Percentiles rank a stretch among this genome's conserved stretches.
phyloP scores from a whole-genome alignment of 352 stramenopile species.

The Phytophthora meadii region DNA sequence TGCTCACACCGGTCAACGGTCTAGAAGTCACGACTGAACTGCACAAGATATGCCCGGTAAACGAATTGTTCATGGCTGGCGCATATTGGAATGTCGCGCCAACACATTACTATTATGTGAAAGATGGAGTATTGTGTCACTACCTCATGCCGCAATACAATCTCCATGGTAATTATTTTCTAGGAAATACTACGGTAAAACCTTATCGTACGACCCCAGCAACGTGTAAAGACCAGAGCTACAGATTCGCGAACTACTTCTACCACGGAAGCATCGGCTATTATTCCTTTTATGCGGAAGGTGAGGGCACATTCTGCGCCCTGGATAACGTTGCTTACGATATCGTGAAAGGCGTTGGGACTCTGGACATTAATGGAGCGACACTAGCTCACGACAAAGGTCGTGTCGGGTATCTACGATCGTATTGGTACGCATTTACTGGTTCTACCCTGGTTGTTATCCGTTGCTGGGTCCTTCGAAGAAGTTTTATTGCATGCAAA shows the following conservation, averaged over 20 bases:
- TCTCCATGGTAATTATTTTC: constrained; percentile 9
- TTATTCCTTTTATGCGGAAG: constrained; percentile 20
- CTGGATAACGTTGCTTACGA: constrained; percentile 17
- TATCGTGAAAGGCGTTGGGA: constrained; percentile 15
- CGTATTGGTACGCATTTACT: constrained; percentile 19
- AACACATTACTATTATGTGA: constrained; percentile 10
- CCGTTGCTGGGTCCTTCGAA: constrained; percentile 4
- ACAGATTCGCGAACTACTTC: constrained; percentile 8
- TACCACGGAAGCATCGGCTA: constrained; percentile 13
- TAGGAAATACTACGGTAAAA: constrained; percentile 4
- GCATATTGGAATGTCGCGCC: constrained; percentile 25
- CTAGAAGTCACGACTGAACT: constrained; percentile 1
- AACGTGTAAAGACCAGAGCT: constrained; percentile 1
- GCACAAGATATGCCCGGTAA: constrained; percentile 12
- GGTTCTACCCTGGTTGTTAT: constrained; percentile 3
- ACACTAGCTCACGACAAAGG: constrained; percentile 9
- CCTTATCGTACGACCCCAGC: constrained; percentile 2
- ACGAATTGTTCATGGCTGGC: constrained; percentile 19
- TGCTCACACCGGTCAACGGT: background rate
- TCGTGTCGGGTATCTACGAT: background rate
- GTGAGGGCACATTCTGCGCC: constrained; percentile 19
- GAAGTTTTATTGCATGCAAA: constrained; percentile 18
- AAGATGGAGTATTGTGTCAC: constrained; percentile 8
- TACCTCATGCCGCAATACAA: constrained; percentile 23
- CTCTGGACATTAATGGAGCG: constrained; percentile 21